Evolutionary conservation across 2,329 filamentous ascomycete species (phyloP).

Genomic region (Botrytis porri): DNA sequence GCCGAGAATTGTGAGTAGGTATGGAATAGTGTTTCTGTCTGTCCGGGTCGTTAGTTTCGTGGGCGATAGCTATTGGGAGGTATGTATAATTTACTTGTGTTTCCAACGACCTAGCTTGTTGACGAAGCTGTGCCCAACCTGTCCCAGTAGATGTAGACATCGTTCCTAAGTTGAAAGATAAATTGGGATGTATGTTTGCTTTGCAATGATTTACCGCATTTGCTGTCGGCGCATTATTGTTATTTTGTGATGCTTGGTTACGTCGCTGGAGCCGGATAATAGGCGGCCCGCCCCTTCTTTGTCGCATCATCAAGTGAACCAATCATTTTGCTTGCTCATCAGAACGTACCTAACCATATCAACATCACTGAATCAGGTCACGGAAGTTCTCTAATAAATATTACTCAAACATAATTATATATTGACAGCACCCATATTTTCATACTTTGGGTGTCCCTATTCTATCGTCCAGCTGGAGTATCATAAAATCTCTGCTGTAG

Average conservation of each 20-base stretch:
- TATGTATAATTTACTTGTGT: slow-evolving; percentile 63
- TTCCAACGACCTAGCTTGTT: slow-evolving; percentile 83
- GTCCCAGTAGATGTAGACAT: slow-evolving; percentile 29
- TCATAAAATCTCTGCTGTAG: not conserved
- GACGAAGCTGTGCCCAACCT: slow-evolving; percentile 91
- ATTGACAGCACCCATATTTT: not conserved
- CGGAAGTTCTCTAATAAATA: not conserved
- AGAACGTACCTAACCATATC: not conserved
- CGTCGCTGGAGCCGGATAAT: slow-evolving; percentile 19
- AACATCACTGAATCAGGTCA: not conserved
- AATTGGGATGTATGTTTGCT: not conserved
- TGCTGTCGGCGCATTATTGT: not conserved
- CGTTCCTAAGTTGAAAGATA: not conserved
- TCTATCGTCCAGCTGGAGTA: not conserved
- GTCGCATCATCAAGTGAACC: not conserved
- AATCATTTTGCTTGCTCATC: not conserved
- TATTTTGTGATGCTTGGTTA: slow-evolving; percentile 12
- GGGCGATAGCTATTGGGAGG: not conserved
- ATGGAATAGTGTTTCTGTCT: slow-evolving; percentile 52
- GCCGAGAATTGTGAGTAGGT: slow-evolving; percentile 89
- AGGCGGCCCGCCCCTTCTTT: slow-evolving; percentile 11
- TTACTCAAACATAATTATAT: not conserved
- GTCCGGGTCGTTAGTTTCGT: not conserved
- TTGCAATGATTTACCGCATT: slow-evolving; percentile 8
- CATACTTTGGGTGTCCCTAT: too few relatives aligned